Conservation (phyloP, 441 rosid species). For the Codiaeum variegatum region DNA sequence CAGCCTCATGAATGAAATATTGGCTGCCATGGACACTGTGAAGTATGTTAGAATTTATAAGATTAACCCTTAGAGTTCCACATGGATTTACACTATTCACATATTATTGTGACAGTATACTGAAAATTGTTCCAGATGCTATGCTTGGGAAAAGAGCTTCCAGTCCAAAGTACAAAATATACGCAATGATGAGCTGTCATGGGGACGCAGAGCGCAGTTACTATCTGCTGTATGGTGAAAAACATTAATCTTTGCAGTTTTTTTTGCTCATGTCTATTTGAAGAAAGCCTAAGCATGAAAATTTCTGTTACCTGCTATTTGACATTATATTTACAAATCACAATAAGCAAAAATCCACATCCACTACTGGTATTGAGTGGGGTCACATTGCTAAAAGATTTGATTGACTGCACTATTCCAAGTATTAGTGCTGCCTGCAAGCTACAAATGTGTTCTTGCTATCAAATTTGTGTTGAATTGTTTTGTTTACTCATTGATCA, state of each 20-base stretch:
- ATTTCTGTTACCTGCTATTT: neutral
- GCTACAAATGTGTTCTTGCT: neutral
- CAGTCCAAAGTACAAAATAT: conserved; percentile 66
- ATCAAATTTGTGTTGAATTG: neutral
- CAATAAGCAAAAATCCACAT: neutral
- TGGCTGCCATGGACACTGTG: conserved; percentile 94
- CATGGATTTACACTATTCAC: conserved; percentile 2
- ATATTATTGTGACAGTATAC: conserved; percentile 15
- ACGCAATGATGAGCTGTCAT: conserved; percentile 72
- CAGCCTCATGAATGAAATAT: conserved; percentile 80
- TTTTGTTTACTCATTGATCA: neutral
- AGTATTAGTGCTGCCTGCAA: neutral
- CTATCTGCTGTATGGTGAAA: conserved; percentile 65
- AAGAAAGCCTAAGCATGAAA: neutral
- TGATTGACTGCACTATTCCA: neutral
- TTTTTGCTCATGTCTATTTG: neutral
- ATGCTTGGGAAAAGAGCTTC: conserved; percentile 97
- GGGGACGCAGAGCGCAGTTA: conserved; percentile 80
- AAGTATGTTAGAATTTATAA: conserved; percentile 54
- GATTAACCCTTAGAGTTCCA: conserved; percentile 10
- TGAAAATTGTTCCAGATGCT: conserved; percentile 55
- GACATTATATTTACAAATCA: conserved; percentile 5
- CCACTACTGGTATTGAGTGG: neutral
- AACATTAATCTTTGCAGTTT: neutral
- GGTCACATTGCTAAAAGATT: neutral